These are phyloP conservation scores for Penicillium palitans DNA, from an alignment of 2,329 filamentous ascomycete genomes.

Conservation along the genomic window DNA sequence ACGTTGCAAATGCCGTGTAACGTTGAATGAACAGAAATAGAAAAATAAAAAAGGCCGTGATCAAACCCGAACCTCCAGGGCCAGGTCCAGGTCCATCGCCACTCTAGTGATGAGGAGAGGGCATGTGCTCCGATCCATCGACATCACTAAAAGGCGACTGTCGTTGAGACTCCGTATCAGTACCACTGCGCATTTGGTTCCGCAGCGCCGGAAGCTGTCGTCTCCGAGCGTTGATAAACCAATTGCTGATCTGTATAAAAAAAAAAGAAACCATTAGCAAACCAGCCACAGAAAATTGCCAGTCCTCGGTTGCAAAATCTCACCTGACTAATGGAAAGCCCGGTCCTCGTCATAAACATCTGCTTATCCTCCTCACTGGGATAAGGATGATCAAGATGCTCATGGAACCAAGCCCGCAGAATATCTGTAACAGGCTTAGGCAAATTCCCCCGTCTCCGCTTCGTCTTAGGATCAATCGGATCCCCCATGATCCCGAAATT, in stretches of 20 bases:
- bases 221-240: conserved; percentile 55
- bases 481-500: conserved; percentile 44
- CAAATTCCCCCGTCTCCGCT: conserved; percentile 73
- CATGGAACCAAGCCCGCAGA: conserved; percentile 74
- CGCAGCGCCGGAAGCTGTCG: conserved; percentile 50
- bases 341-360: conserved; percentile 72
- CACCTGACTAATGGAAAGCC: conserved; percentile 70
- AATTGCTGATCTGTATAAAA: conserved; percentile 51
- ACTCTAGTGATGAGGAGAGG: conserved; percentile 30
- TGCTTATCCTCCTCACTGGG: conserved; percentile 87
- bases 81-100: not conserved
- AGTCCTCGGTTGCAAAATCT: conserved; percentile 7
- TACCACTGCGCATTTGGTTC: conserved; percentile 44
- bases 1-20: conserved; percentile 21
- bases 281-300: not conserved
- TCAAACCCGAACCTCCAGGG: not conserved
- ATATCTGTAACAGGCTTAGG: conserved; percentile 88
- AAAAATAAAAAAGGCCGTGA: conserved; percentile 14
- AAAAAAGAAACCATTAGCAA: conserved; percentile 4
- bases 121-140: conserved; percentile 32
- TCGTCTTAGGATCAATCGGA: conserved; percentile 42
- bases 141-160: conserved; percentile 41
- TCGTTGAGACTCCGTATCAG: conserved; percentile 32
- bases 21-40: conserved; percentile 9
- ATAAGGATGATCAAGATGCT: conserved; percentile 78